Base-by-base conservation (phyloP, 768 basidiomycete species). In the Psilocybe tampanensis region DNA sequence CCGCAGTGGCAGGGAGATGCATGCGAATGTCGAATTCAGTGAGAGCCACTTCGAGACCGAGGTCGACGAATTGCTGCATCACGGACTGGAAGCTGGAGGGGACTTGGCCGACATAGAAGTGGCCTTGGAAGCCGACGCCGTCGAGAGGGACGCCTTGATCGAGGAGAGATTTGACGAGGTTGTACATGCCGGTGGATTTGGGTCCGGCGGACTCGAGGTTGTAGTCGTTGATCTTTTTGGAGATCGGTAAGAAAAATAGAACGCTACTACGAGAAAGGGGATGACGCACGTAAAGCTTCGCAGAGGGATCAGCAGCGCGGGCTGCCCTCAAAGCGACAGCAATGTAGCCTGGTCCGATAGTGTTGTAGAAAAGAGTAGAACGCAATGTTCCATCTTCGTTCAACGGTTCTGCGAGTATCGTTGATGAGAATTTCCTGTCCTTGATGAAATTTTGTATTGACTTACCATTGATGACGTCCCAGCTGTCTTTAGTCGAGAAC, bases 21-120 rank as follows among this genome's bases (percentile, higher is more conserved):
- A 86, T 84, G 47, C 86, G 76, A 62, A 84, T 84, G 64, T 89
- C 86, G 47, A 89, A 78, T 65, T 88, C 87, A 2, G 87, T 89
- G 61, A 88, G 80, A 9, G 86, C 86, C 22, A 88, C 82, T 61
- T 88, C 86, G 42, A 89, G 72, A 3, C 88, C 86, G 23, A 87
- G 79, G 11, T 78, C 78, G 12, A 81, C 77, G 65, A 88, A 81
- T 48, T 78, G 73, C 58, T 78, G 65, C 54, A 86, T 70, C 56
- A 82, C 81, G 2, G 74, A 67, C 53, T 79, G 72, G 47, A 88
- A 66, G 11, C 71, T 70, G 2, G 76, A 68, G 1, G 84, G 82
- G 15, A 88, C 74, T 58, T 79, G 63, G 19, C 85, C 86, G 23
- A 86, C 80, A 63, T 85, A 81, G 59, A 86, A 73, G 67, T 88